Percentiles rank a stretch among this genome's conserved stretches.
These are phyloP conservation scores for Solanum okadae DNA, from an alignment of 257 asterid species.

Conservation along the genomic window DNA sequence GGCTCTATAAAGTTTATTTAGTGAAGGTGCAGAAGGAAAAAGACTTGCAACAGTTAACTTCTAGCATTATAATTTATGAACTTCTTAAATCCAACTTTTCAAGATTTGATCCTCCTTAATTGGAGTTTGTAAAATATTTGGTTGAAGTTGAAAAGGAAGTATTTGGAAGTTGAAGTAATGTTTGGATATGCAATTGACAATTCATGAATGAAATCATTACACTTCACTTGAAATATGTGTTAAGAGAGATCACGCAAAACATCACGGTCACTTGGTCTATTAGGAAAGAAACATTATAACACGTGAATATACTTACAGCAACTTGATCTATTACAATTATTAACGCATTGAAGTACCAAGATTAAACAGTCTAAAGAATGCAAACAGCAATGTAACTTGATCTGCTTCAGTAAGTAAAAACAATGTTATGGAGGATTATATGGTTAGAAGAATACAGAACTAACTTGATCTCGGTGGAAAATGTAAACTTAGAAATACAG, in stretches of 20 bases:
- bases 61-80: not conserved
- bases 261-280: not conserved
- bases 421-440: too few species aligned
- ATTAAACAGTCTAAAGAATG: not conserved
- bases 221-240: not conserved
- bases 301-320: not conserved
- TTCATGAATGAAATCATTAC: not conserved
- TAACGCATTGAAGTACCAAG: not conserved
- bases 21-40: not conserved
- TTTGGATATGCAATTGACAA: not conserved
- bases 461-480: not conserved
- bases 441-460: not conserved
- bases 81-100: not conserved
- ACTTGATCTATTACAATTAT: not conserved
- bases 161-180: not conserved
- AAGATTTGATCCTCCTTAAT: not conserved
- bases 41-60: not conserved
- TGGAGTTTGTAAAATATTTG: not conserved
- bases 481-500: not conserved
- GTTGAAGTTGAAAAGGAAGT: not conserved
- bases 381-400: not conserved
- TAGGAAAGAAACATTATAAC: not conserved
- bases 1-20: not conserved
- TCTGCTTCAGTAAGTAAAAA: not conserved
- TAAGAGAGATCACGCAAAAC: not conserved